Conservation (phyloP, 2,329 filamentous ascomycete genomes). For the Dothistroma septosporum region DNA sequence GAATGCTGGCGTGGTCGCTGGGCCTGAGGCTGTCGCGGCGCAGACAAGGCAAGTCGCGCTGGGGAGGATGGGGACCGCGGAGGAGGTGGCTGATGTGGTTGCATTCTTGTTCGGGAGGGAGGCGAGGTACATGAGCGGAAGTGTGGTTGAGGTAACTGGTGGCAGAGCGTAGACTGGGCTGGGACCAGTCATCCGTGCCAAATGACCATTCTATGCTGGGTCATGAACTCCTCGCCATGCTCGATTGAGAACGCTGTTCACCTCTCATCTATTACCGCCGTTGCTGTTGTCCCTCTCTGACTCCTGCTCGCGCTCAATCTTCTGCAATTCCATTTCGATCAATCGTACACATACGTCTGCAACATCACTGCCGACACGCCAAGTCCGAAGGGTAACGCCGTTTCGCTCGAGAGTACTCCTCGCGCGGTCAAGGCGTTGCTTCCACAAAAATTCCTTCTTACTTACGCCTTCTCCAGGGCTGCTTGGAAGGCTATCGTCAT, state of each 20-base stretch:
- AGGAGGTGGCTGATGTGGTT: constrained; percentile 50
- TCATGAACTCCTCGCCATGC: neutral
- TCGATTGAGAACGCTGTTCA: neutral
- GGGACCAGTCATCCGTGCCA: neutral
- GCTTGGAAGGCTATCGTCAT: constrained; percentile 27
- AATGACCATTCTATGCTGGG: neutral
- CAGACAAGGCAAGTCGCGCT: constrained; percentile 41
- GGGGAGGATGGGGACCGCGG: constrained; percentile 43
- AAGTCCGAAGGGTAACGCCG: constrained; percentile 67
- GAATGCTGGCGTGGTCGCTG: constrained; percentile 49
- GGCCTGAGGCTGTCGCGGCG: constrained; percentile 42
- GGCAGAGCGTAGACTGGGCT: constrained; percentile 22
- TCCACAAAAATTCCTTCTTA: constrained; percentile 71
- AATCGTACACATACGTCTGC: constrained; percentile 61
- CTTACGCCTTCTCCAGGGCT: constrained; percentile 43
- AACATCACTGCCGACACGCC: constrained; percentile 69
- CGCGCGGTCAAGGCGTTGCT: constrained; percentile 61
- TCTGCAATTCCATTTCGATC: constrained; percentile 54
- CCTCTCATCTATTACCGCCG: constrained; percentile 1
- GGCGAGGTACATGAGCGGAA: constrained; percentile 46
- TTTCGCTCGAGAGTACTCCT: constrained; percentile 59
- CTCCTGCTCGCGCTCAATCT: constrained; percentile 27
- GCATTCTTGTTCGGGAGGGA: constrained; percentile 47
- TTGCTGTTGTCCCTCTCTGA: neutral
- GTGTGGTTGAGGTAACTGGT: constrained; percentile 49